Percentiles rank a stretch among this genome's conserved stretches.
These are phyloP conservation scores for Tolypocladium inflatum DNA, from an alignment of 2,329 filamentous ascomycete genomes.

Conservation along the genomic window DNA sequence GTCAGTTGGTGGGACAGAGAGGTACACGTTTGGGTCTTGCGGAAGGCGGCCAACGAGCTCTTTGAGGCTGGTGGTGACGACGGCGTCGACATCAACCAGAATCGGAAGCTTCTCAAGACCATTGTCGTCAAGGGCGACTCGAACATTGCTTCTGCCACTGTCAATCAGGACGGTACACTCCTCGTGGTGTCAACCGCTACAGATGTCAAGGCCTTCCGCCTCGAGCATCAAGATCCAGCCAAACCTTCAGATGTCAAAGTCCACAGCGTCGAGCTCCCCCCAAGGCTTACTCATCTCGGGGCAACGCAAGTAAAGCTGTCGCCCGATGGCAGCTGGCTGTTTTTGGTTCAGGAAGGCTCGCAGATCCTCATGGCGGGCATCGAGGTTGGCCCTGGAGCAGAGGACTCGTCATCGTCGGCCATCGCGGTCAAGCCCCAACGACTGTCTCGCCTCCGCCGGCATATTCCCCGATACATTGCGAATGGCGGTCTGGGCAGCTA, in stretches of 20 bases:
- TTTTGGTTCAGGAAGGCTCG: conserved; percentile 52
- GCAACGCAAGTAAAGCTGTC: conserved; percentile 63
- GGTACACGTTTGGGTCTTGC: conserved; percentile 68
- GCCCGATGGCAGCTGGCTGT: conserved; percentile 61
- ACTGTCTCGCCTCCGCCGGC: conserved; percentile 42
- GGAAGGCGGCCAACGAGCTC: conserved; percentile 35
- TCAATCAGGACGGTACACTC: conserved; percentile 62
- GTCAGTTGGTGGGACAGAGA: conserved; percentile 91
- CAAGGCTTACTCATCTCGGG: conserved; percentile 46
- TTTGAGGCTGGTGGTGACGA: conserved; percentile 30
- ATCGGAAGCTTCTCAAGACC: conserved; percentile 58
- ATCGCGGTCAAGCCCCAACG: conserved; percentile 31
- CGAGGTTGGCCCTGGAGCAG: conserved; percentile 7
- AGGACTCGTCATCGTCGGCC: conserved; percentile 6
- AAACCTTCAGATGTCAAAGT: conserved; percentile 56
- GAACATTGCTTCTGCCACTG: conserved; percentile 66
- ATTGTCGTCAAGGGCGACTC: conserved; percentile 66
- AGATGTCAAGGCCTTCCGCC: conserved; percentile 68
- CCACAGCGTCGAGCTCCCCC: conserved; percentile 57
- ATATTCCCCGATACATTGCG: conserved; percentile 42
- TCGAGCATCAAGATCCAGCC: conserved; percentile 41
- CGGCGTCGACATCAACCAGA: conserved; percentile 36
- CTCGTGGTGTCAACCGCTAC: conserved; percentile 67
- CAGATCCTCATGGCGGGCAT: conserved; percentile 38
- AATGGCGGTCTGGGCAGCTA: conserved; percentile 67